Evolutionary conservation across 768 basidiomycete genomes (phyloP).

Genomic region (Suillus fuscotomentosus): DNA sequence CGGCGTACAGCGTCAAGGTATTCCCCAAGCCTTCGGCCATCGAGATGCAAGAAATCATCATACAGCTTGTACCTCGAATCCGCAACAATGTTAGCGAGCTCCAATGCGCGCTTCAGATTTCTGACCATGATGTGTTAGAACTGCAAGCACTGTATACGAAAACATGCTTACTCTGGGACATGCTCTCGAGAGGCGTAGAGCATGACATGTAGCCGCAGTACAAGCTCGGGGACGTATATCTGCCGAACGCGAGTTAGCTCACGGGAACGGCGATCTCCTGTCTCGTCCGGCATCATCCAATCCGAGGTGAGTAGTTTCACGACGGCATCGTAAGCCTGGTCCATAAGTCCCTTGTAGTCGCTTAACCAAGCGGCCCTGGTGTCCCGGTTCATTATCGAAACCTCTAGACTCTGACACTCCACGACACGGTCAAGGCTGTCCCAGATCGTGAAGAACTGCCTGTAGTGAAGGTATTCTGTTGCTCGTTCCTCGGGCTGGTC

Average conservation of each 20-base stretch:
- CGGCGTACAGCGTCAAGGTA: conserved; percentile 74
- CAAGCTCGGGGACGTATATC: conserved; percentile 86
- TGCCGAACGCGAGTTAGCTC: conserved; percentile 84
- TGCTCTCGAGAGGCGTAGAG: conserved; percentile 61
- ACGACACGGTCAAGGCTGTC: conserved; percentile 59
- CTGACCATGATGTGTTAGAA: conserved; percentile 35
- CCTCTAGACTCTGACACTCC: conserved; percentile 58
- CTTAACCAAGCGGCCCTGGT: conserved; percentile 57
- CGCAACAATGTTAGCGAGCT: conserved; percentile 80
- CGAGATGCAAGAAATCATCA: conserved; percentile 70
- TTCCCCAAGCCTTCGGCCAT: conserved; percentile 60
- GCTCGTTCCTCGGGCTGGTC: conserved; percentile 68
- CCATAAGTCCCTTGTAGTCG: conserved; percentile 62
- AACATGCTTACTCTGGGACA: conserved; percentile 50
- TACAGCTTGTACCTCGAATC: conserved; percentile 86
- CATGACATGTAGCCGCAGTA: conserved; percentile 78
- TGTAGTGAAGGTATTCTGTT: conserved; percentile 76
- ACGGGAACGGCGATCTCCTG: conserved; percentile 52
- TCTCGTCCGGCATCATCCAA: conserved; percentile 62
- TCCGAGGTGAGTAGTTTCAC: conserved; percentile 72
- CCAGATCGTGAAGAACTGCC: conserved; percentile 79
- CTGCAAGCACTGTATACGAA: not conserved
- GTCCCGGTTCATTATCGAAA: conserved; percentile 57
- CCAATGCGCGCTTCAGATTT: conserved; percentile 71
- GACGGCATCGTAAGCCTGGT: conserved; percentile 63